Percentiles rank a stretch among this genome's conserved stretches.
These are phyloP conservation scores for Penicillium crystallinum DNA, from an alignment of 495 filamentous ascomycete genomes.

Conservation along the genomic window DNA sequence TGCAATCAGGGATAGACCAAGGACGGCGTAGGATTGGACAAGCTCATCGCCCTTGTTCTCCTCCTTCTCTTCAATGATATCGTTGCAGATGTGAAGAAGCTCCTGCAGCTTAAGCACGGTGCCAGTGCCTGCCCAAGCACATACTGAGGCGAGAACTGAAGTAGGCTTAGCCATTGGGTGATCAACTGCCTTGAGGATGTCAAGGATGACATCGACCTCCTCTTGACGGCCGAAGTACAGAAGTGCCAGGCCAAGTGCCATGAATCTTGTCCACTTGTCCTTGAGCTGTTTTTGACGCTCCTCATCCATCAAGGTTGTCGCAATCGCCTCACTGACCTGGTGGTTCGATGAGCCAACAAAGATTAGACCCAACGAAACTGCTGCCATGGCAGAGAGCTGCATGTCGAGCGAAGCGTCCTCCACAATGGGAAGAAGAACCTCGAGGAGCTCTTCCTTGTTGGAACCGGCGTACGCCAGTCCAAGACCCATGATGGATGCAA, in stretches of 20 bases:
- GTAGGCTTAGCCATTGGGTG: conserved; percentile 93
- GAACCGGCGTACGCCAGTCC: conserved; percentile 91
- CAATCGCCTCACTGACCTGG: conserved; percentile 81
- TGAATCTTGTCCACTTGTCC: conserved; percentile 96
- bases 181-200: conserved; percentile 91
- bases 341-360: conserved; percentile 90
- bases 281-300: conserved; percentile 82
- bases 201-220: conserved; percentile 90
- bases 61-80: conserved; percentile 89
- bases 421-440: conserved; percentile 79
- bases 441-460: conserved; percentile 76
- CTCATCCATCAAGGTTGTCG: conserved; percentile 86
- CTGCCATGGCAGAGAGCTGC: conserved; percentile 95
- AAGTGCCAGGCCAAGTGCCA: conserved; percentile 88
- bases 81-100: conserved; percentile 93
- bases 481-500: conserved; percentile 90
- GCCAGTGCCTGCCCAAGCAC: conserved; percentile 95
- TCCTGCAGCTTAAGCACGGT: conserved; percentile 96
- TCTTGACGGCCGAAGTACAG: conserved; percentile 96
- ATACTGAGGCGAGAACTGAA: conserved; percentile 85
- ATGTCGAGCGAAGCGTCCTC: conserved; percentile 76
- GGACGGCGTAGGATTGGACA: conserved; percentile 89
- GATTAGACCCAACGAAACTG: conserved; percentile 81
- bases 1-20: conserved; percentile 88
- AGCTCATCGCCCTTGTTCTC: conserved; percentile 92